phyloP scores from a whole-genome alignment of 2,329 filamentous ascomycete genomes.

The Ceratocystis cacaofunesta region DNA sequence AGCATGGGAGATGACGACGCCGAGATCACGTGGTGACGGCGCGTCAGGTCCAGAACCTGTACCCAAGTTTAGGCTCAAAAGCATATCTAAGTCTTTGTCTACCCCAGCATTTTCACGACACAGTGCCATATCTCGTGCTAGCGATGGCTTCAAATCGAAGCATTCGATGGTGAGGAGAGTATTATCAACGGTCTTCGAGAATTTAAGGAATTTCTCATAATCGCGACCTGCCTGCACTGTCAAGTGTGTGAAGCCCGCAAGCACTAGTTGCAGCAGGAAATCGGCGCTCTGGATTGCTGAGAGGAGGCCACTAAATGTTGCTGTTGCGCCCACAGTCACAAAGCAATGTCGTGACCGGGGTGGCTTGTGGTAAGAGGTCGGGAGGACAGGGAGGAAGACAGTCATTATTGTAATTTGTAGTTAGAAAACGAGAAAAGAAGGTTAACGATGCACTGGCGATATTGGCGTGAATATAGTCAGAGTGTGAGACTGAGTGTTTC shows the following conservation, averaged over 20 bases:
- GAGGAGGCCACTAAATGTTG: constrained; percentile 62
- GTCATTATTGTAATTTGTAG: constrained; percentile 11
- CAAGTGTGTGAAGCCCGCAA: constrained; percentile 53
- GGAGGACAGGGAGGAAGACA: constrained; percentile 16
- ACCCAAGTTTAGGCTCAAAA: background rate
- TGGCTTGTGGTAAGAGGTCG: background rate
- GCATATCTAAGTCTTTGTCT: background rate
- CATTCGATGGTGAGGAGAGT: constrained; percentile 23
- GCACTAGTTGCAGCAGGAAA: constrained; percentile 48
- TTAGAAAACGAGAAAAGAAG: background rate
- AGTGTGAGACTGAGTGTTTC: too few relatives aligned
- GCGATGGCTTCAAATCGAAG: constrained; percentile 13
- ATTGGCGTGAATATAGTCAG: background rate
- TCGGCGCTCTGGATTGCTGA: constrained; percentile 43
- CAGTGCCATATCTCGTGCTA: constrained; percentile 12
- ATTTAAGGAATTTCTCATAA: constrained; percentile 36
- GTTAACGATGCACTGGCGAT: background rate
- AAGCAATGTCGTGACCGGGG: constrained; percentile 41
- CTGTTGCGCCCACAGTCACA: constrained; percentile 85
- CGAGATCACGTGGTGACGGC: constrained; percentile 37
- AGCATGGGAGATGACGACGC: constrained; percentile 76
- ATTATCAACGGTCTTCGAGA: constrained; percentile 18
- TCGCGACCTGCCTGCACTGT: constrained; percentile 69
- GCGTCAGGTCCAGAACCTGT: constrained; percentile 17
- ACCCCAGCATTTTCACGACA: constrained; percentile 3